These are phyloP conservation scores for Phaffia rhodozyma DNA, from an alignment of 1,284 basidiomycete species.

Conservation along the genomic window DNA sequence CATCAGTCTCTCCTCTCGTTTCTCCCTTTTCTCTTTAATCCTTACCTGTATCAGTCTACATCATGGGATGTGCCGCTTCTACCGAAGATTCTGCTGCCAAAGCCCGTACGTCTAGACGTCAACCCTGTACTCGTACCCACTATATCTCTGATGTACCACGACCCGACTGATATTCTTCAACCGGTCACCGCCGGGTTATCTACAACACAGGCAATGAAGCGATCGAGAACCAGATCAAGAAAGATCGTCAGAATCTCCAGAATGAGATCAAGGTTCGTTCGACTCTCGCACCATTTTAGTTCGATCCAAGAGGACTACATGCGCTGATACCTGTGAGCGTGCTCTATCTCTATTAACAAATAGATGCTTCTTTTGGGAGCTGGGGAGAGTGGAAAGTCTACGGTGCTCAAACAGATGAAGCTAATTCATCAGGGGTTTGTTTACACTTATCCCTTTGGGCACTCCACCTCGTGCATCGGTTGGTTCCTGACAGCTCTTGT, in stretches of 20 bases:
- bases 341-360: background rate
- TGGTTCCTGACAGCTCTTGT: background rate
- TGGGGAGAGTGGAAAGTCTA: conserved; percentile 85
- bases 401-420: conserved; percentile 93
- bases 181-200: conserved; percentile 10
- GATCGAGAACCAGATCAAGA: conserved; percentile 90
- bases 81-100: conserved; percentile 36
- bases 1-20: no score
- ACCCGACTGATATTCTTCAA: background rate
- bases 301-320: background rate
- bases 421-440: conserved; percentile 66
- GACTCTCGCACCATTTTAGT: background rate
- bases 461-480: background rate
- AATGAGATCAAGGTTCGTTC: conserved; percentile 68
- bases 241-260: conserved; percentile 79
- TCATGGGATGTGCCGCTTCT: conserved; percentile 39
- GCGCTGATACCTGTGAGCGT: background rate
- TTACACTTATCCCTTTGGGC: background rate
- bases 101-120: conserved; percentile 27
- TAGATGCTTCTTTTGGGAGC: conserved; percentile 74
- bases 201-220: conserved; percentile 55
- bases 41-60: background rate
- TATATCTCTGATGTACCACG: no score
- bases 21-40: no score
- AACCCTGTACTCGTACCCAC: no score